Evolutionary conservation across 495 filamentous ascomycete genomes (phyloP).

Genomic region (Penicillium pulvis): DNA sequence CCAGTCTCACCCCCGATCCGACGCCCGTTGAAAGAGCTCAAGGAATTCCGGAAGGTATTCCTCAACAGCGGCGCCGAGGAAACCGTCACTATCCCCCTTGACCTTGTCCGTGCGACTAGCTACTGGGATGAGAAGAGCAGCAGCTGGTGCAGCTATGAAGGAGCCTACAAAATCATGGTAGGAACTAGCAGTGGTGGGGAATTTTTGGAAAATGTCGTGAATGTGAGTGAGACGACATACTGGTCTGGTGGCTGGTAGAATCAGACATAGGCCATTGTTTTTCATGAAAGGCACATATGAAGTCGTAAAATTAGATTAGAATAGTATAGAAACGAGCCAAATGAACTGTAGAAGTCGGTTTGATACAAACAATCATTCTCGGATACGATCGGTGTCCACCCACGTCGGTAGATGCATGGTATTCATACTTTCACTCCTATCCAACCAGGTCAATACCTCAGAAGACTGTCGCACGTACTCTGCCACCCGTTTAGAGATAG

Average conservation of each 20-base stretch:
- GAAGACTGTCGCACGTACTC: constrained; percentile 24
- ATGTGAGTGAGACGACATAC: constrained; percentile 18
- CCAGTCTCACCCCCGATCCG: constrained; percentile 5
- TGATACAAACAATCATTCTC: not conserved
- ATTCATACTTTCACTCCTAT: constrained; percentile 25
- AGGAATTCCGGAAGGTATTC: constrained; percentile 23
- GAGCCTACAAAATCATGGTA: constrained; percentile 14
- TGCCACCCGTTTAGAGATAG: constrained; percentile 17
- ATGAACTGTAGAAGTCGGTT: not conserved
- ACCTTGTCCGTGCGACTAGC: constrained; percentile 16
- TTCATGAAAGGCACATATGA: no score
- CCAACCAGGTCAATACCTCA: constrained; percentile 23
- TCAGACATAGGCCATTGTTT: no score
- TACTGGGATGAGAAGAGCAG: constrained; percentile 23
- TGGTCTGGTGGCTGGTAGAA: constrained; percentile 17
- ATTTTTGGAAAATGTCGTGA: constrained; percentile 14
- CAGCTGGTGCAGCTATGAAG: constrained; percentile 18
- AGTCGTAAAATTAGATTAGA: no score
- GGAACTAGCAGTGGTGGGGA: constrained; percentile 19
- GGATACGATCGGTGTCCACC: constrained; percentile 29
- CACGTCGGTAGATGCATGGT: constrained; percentile 26
- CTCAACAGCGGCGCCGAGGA: constrained; percentile 8
- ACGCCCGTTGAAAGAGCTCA: constrained; percentile 25
- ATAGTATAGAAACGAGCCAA: not conserved
- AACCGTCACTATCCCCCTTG: constrained; percentile 8